Evolutionary conservation across 805 yeast genomes (phyloP), one percentile per base, ranked within the genome.

Genomic region (Candida montana): DNA sequence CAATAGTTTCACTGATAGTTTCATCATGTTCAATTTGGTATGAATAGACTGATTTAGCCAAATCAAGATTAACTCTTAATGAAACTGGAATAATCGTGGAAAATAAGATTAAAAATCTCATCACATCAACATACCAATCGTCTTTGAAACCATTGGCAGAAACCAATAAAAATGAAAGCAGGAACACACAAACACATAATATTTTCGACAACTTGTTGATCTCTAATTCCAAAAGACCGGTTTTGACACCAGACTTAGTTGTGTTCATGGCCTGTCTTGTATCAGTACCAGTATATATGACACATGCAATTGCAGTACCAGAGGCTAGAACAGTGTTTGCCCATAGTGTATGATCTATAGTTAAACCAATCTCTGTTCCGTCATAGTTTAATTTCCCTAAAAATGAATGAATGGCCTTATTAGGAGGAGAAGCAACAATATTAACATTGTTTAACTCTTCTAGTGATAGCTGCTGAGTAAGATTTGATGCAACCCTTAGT

Each of bases 31-130:
- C 95, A 48, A 95, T 93, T 59, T 93, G 96, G 45, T 86, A 80
- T 1, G 98, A 96, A 58, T 93, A 93, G 2, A 93, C 97, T 0
- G 96, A 82, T 61, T 93, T 93, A 9, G 96, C 99, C 57, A 93
- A 74, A 61, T 93, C 99, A 31, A 93, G 68, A 60, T 93, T 93
- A 31, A 93, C 99, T 53, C 99, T 75, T 44, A 93, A 71, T 1
- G 96, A 86, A 9, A 93, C 99, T 0, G 99, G 99, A 37, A 93
- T 93, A 54, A 93, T 93, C 2, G 98, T 84, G 6, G 96, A 88
- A 55, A 93, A 93, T 38, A 93, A 69, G 59, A 93, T 93, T 52
- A 93, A 71, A 55, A 90, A 93, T 52, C 96, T 74, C 83, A 91
- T 75, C 13, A 91, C 76, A 55, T 93, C 95, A 40, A 93, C 72